Percentiles rank a stretch among this genome's conserved stretches.
Evolutionary conservation across 768 basidiomycete genomes (phyloP).

Genomic region (Pulveroboletus sp.): DNA sequence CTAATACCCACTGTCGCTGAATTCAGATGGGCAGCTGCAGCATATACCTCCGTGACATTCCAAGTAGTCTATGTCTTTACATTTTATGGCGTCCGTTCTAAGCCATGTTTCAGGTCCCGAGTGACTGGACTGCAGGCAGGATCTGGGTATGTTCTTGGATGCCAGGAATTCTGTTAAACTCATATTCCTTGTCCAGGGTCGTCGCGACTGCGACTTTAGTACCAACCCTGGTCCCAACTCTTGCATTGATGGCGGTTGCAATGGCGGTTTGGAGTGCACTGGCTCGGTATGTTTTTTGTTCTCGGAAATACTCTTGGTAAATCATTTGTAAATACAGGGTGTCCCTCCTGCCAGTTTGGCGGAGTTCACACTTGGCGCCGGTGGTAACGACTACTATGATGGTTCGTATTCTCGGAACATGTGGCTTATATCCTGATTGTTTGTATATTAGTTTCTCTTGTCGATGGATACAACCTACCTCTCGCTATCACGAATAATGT

Average conservation of each 20-base stretch:
- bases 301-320: neutral
- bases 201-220: conserved; percentile 62
- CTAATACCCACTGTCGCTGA: neutral
- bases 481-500: conserved; percentile 53
- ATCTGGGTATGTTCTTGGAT: conserved; percentile 47
- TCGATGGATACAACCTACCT: conserved; percentile 67
- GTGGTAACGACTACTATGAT: conserved; percentile 56
- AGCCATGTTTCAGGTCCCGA: conserved; percentile 42
- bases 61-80: conserved; percentile 11
- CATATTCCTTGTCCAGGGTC: conserved; percentile 30
- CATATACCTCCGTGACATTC: conserved; percentile 26
- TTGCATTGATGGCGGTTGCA: conserved; percentile 66
- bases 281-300: conserved; percentile 40
- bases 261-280: conserved; percentile 63
- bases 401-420: conserved; percentile 34
- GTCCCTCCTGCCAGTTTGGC: conserved; percentile 70
- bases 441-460: conserved; percentile 52
- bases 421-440: neutral
- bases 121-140: conserved; percentile 63
- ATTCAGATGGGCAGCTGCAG: conserved; percentile 37
- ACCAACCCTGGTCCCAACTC: conserved; percentile 49
- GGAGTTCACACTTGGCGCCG: conserved; percentile 58
- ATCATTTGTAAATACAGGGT: conserved; percentile 34
- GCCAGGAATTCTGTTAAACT: neutral
- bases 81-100: neutral